Evolutionary conservation across 2,329 filamentous ascomycete species (phyloP).

Genomic region (Fusarium siculi): DNA sequence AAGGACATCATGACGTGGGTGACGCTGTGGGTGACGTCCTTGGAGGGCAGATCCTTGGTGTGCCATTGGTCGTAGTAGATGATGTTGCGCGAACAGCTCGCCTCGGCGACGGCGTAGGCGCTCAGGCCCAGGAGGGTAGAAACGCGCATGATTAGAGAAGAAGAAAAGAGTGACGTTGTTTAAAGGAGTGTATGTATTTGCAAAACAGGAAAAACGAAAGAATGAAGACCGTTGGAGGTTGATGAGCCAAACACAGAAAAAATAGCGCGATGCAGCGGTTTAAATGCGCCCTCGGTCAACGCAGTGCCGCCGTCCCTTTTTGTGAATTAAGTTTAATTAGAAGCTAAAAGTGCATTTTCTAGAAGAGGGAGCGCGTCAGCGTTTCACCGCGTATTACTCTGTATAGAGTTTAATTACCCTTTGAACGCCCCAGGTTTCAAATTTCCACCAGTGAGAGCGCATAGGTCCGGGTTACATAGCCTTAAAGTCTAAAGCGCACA

Average conservation of each 20-base stretch:
- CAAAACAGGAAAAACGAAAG: background rate
- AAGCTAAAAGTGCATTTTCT: background rate
- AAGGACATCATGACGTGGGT: constrained; percentile 67
- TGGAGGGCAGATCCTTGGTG: constrained; percentile 49
- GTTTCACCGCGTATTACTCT: too few species aligned
- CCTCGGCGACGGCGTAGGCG: background rate
- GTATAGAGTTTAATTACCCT: constrained; percentile 13
- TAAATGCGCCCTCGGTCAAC: background rate
- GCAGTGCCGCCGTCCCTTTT: background rate
- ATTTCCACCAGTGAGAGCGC: background rate
- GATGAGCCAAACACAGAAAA: background rate
- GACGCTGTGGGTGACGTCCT: constrained; percentile 55
- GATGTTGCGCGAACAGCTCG: constrained; percentile 44
- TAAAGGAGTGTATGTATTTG: background rate
- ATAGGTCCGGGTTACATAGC: background rate
- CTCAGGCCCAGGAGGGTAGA: background rate
- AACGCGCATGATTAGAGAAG: constrained; percentile 1
- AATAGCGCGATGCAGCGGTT: background rate
- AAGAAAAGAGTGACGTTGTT: background rate
- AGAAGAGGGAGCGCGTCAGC: background rate
- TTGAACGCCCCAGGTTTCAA: background rate
- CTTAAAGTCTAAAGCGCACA: constrained; percentile 10
- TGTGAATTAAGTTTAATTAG: constrained; percentile 16
- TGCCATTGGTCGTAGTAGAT: constrained; percentile 63
- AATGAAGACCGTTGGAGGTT: background rate